phyloP scores from a whole-genome alignment of 2,329 filamentous ascomycete species.

The Cadophora malorum region DNA sequence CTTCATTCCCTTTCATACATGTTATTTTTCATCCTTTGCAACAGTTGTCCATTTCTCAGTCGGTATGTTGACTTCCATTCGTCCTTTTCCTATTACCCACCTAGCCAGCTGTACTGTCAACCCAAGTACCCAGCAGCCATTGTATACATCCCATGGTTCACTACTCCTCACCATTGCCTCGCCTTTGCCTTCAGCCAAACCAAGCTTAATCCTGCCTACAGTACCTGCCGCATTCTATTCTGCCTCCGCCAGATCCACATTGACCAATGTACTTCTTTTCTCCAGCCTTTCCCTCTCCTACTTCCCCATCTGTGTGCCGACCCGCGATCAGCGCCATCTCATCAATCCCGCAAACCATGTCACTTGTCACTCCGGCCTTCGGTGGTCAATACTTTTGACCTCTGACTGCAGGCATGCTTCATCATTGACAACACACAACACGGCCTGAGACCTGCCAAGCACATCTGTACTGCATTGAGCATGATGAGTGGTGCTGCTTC shows the following conservation, averaged over 20 bases:
- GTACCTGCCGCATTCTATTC: neutral
- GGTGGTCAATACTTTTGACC: slow-evolving; percentile 8
- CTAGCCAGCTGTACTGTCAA: neutral
- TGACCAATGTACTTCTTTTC: neutral
- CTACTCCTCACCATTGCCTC: slow-evolving; percentile 9
- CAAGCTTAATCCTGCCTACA: neutral
- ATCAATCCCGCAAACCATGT: neutral
- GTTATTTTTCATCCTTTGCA: neutral
- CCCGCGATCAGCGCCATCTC: slow-evolving; percentile 14
- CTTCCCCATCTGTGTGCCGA: slow-evolving; percentile 15
- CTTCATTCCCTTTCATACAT: neutral
- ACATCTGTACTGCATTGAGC: neutral
- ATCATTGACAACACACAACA: neutral
- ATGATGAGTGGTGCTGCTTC: neutral
- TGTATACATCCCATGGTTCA: neutral
- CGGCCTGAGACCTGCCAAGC: slow-evolving; percentile 16
- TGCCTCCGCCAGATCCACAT: neutral
- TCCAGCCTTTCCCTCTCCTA: neutral
- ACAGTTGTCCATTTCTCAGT: neutral
- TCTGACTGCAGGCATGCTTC: slow-evolving; percentile 7
- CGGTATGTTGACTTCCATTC: neutral
- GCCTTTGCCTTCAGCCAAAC: slow-evolving; percentile 16
- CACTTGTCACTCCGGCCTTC: neutral
- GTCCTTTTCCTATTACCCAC: slow-evolving; percentile 15
- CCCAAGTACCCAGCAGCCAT: slow-evolving; percentile 1